phyloP scores from a whole-genome alignment of 2,329 filamentous ascomycete species.

The Graphiopsis chlorocephala region DNA sequence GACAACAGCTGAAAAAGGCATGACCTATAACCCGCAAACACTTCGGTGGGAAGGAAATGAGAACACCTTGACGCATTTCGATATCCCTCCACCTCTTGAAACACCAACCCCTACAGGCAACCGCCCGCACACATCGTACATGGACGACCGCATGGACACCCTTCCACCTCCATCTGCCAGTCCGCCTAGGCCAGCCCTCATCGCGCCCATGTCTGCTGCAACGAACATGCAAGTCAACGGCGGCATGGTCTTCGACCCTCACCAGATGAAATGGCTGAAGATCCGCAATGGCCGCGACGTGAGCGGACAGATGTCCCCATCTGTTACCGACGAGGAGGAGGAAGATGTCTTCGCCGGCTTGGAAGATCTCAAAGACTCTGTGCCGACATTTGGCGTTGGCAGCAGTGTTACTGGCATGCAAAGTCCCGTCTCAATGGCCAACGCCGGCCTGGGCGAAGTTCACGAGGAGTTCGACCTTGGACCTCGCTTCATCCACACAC shows the following conservation, averaged over 20 bases:
- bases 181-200: conserved; percentile 68
- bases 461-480: conserved; percentile 98
- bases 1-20: conserved; percentile 75
- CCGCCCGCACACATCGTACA: conserved; percentile 36
- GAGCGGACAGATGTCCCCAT: conserved; percentile 39
- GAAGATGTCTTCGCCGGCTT: conserved; percentile 94
- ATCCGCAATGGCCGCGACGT: conserved; percentile 37
- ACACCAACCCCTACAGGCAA: conserved; percentile 37
- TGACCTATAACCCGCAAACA: conserved; percentile 87
- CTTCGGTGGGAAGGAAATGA: conserved; percentile 97
- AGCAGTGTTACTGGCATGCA: conserved; percentile 26
- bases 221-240: conserved; percentile 83
- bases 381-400: conserved; percentile 20
- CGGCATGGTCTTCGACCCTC: conserved; percentile 98
- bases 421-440: conserved; percentile 39
- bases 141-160: conserved; percentile 31
- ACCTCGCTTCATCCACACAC: conserved; percentile 84
- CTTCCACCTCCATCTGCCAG: conserved; percentile 33
- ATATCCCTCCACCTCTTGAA: conserved; percentile 43
- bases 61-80: conserved; percentile 76
- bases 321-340: conserved; percentile 73
- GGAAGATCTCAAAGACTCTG: conserved; percentile 79
- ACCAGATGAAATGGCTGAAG: conserved; percentile 97
- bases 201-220: conserved; percentile 73
- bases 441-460: conserved; percentile 70